A percentile compares a stretch with the other conserved stretches of the same genome.
Conservation (phyloP, 2,329 filamentous ascomycete genomes). For the Fusarium acutatum region DNA sequence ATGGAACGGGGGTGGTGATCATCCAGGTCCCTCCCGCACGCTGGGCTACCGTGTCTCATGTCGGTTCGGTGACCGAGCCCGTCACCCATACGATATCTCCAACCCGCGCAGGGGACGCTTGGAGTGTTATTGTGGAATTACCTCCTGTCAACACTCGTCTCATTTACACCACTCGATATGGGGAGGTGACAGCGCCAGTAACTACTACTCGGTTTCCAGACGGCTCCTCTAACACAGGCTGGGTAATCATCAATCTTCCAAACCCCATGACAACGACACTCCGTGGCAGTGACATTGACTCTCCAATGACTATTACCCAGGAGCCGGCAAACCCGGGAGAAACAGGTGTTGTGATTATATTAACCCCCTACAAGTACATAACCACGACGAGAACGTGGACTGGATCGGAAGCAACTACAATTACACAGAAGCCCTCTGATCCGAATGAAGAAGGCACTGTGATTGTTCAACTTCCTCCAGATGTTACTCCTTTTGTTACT, state of each 20-base stretch:
- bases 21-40: neutral
- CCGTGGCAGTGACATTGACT: neutral
- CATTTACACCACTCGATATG: neutral
- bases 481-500: neutral
- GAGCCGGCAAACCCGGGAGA: neutral
- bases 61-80: neutral
- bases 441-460: neutral
- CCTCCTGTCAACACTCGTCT: neutral
- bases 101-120: neutral
- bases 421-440: neutral
- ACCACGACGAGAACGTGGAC: neutral
- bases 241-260: neutral
- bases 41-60: neutral
- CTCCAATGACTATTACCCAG: neutral
- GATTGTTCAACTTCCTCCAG: neutral
- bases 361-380: neutral
- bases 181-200: neutral
- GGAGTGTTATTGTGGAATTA: neutral
- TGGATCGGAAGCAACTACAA: neutral
- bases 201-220: neutral
- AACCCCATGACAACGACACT: neutral
- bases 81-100: neutral
- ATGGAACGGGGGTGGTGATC: neutral
- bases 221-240: neutral
- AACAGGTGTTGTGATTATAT: neutral